Evolutionary conservation across 2,329 filamentous ascomycete species (phyloP), one percentile per base, ranked within the genome.

Genomic region (Hypoxylon sp.): DNA sequence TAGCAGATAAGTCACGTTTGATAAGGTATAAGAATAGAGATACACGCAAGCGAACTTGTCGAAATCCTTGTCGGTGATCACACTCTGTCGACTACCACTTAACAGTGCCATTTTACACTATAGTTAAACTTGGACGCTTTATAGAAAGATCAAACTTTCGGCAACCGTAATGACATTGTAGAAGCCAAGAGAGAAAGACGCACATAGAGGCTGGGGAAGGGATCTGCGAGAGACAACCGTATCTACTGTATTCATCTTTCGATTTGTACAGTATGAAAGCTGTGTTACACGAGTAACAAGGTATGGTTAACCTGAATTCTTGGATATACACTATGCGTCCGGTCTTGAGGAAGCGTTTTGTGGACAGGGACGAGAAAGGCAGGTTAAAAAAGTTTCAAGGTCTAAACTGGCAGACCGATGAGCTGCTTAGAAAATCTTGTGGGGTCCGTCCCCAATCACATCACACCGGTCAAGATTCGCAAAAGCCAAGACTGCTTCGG

Each of bases 41-140:
- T 59, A 65, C n/a, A 38, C 38, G 41, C 45, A 58, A 30, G 45
- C 23, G n/a, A 41, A 49, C 50, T 55, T 65, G 38, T 51, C 48
- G 52, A 60, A 57, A 71, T 67, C 71, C 69, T 67, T 74, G 73
- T 65, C 67, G 66, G 53, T 46, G 67, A 70, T 73, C 69, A 70
- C 48, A 70, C 57, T 57, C 58, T 67, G 51, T 62, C 28, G 65
- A 67, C 65, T 48, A 69, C 69, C 62, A 23, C 38, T 41, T 19
- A 28, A 57, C 19, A 63, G 57, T 60, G 45, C 36, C 62, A 19
- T 30, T 41, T 57, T 46, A 38, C 38, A 45, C 53, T 57, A 65
- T 65, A 70, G 60, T 66, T 72, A 72, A 69, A 71, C 65, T 63
- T 69, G 72, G 60, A 50, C 57, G 52, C 59, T 65, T 67, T 17